A percentile compares a stretch with the other conserved stretches of the same genome.
These are phyloP conservation scores for Blastobotrys malaysiensis DNA, from an alignment of 1,139 yeast species.

Conservation along the genomic window DNA sequence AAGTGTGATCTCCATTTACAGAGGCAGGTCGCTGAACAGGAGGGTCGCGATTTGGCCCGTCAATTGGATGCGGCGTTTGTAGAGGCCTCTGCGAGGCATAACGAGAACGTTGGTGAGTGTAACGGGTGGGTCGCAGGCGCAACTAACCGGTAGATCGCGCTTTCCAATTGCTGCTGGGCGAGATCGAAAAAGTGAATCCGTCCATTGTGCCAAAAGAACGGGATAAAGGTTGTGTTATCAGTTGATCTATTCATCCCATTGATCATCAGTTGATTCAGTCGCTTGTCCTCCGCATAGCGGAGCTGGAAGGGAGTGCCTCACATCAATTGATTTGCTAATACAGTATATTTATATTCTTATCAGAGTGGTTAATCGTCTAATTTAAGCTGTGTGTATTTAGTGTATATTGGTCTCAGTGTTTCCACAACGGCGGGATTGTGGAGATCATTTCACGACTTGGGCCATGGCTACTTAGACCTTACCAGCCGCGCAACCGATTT, in stretches of 20 bases:
- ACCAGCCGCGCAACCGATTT: background rate
- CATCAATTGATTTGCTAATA: too few relatives aligned
- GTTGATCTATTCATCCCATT: background rate
- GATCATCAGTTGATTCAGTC: too few relatives aligned
- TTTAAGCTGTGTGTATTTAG: too few relatives aligned
- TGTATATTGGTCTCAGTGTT: too few relatives aligned
- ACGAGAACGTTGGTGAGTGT: constrained; percentile 48
- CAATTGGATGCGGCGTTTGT: constrained; percentile 59
- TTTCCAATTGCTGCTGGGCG: constrained; percentile 60
- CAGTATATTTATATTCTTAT: too few relatives aligned
- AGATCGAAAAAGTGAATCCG: constrained; percentile 46
- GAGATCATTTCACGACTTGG: background rate
- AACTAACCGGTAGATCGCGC: constrained; percentile 29
- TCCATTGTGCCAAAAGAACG: background rate
- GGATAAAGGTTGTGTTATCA: background rate
- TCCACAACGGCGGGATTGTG: too few relatives aligned
- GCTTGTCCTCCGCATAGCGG: too few relatives aligned
- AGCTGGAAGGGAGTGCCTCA: too few relatives aligned
- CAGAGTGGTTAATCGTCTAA: too few relatives aligned
- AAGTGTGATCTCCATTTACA: constrained; percentile 51
- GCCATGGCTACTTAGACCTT: background rate
- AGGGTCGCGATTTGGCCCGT: constrained; percentile 60
- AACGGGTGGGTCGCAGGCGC: background rate
- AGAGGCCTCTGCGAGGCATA: constrained; percentile 75
- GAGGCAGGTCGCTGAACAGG: constrained; percentile 55